Evolutionary conservation across 768 basidiomycete genomes (phyloP), one percentile per base, ranked within the genome.

Genomic region (Boletus sensibilis): DNA sequence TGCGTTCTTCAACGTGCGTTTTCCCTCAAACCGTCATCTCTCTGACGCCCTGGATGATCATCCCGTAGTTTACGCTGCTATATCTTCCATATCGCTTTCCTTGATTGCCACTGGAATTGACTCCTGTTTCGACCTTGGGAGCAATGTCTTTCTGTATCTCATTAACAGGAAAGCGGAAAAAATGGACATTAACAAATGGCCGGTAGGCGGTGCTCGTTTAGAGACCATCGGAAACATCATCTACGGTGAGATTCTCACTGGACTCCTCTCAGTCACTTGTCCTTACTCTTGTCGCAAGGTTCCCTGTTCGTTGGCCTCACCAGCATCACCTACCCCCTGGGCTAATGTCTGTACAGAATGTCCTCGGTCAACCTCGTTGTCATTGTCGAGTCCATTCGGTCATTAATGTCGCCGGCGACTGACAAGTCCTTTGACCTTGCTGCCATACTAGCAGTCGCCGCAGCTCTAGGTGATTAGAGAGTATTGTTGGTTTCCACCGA

Each of bases 101-200:
- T 77, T 98, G 48, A 81, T 98, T 56, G 93, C 94, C 12, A 96
- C 94, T 2, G 89, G 82, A 10, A 89, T 95, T 66, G 96, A 98
- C 68, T 86, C 94, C 13, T 77, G 90, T 16, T 92, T 87, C 65
- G 93, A 94, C 68, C 79, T 91, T 59, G 87, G 88, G 43, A 91
- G 90, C 66, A 94, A 92, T 64, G 69, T 92, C 43, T 75, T 94
- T n/a, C 78, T 94, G 3, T 88, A 85, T 62, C 86, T 82, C 79
- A 76, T 95, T 3, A 87, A 98, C 72, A 77, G 77, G 62, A 88
- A 92, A 64, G 86, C 92, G 1, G 73, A 65, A 12, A 78, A 63
- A 34, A 79, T 96, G 58, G 94, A 97, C 65, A 62, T 76, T 41
- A 92, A 88, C 71, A 90, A 90, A 62, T 98, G 93, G 94, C 94